Base-by-base conservation (phyloP, 2,329 filamentous ascomycete genomes). In the Epichloe uncinata region DNA sequence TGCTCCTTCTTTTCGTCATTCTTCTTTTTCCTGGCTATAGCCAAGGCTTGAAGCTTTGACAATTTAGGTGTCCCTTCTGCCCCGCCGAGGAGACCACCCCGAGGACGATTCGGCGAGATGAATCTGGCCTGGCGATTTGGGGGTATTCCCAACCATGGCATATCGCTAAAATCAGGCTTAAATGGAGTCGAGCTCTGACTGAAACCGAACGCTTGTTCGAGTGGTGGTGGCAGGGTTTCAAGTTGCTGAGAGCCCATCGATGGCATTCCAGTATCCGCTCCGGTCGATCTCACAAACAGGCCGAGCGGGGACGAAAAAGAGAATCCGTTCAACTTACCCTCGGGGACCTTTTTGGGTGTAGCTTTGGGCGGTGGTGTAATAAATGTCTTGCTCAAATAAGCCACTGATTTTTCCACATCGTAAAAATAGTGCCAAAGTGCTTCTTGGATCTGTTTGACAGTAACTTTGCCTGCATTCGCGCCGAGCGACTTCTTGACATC, bases 381-480 rank as follows among this genome's bases (percentile, higher is more conserved):
- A 55, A 71, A 78, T 34, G 73, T 82, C 74, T 82, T 85, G 54
- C 81, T 78, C 51, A 98, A 68, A 61, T 94, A 96, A 50, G 78
- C 74, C 37, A 94, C 84, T 1, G 87, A 81, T 66, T 95, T 95
- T 51, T 82, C 84, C 33, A 95, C 74, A 60, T 98, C 90, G 63
- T 90, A 97, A 65, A 91, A 97, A 66, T 96, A 96, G 67, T 98
- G 81, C 88, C 89, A 97, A 15, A 98, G 68, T 0, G 90, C 79
- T 53, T 97, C 91, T 63, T 95, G 81, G 54, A 96, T 91, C 61
- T 95, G 84, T 37, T 61, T 65, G 43, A 65, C 69, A 36, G 73
- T 77, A 58, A 83, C 73, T 53, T 78, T 80, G 55, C 69, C 69
- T 34, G 74, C 71, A 53, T 78, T 73, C 9, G 69, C 65, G 6